Base-by-base conservation (phyloP, 495 filamentous ascomycete species). In the Pseudomonodictys pantanalensis region DNA sequence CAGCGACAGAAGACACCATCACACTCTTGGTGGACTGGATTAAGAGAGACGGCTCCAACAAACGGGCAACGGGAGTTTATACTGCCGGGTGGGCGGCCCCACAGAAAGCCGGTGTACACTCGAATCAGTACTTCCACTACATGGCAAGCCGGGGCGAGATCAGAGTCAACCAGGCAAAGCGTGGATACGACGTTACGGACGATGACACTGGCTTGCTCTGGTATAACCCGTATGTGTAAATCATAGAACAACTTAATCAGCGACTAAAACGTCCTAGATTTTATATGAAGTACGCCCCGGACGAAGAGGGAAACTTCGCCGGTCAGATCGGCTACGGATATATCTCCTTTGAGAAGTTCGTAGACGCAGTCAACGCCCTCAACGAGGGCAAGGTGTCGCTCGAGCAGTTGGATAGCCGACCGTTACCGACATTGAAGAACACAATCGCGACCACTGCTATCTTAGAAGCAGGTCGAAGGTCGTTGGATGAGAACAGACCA, bases 41-140 rank as follows among this genome's bases (percentile, higher is more conserved):
- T 56, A 87, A 88, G 72, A 85, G 84, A 68, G 77, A 75, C 33
- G 82, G 88, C 48, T 76, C 80, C 0, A 75, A 70, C 9, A 88
- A 88, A 74, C 74, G 81, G 43, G 92, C 90, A 6, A 95, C 89
- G 8, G 92, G 85, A n/a, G 90, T 96, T 1, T 96, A 96, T 68
- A 97, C 92, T 0, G 90, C 92, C 25, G 91, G 87, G 43, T 97
- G 92, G 92, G 96, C 91, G 1, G 92, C 92, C 20, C 92, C 92
- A 12, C 89, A 92, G 71, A 87, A 83, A 65, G 92, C 91, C 0
- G 92, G 92, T 15, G 91, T 97, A 17, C 92, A 96, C 69, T 90
- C 86, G 4, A 95, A 96, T 66, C 92, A 96, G 76, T 95, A 95
- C 73, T 96, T 96, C 79, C 92, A 95, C 67, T 95, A 91, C 70